A percentile compares a stretch with the other conserved stretches of the same genome.
Conservation (phyloP, 75 land plant genomes). For the Chamaecyparis obtusa region DNA sequence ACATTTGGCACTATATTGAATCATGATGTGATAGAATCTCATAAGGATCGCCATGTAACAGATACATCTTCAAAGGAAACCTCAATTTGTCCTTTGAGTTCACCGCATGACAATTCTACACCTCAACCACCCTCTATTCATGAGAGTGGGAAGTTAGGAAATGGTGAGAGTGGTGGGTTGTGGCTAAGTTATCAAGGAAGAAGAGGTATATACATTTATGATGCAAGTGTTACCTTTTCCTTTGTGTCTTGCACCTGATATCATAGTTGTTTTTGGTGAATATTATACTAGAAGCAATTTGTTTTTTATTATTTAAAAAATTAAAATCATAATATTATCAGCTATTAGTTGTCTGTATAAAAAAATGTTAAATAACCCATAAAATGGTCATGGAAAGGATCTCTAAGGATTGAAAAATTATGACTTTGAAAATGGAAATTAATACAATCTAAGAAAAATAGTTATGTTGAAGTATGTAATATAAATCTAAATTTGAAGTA, state of each 20-base stretch:
- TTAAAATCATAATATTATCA: neutral
- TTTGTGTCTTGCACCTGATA: neutral
- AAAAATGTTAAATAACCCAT: neutral
- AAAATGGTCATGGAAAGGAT: neutral
- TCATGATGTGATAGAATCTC: constrained; percentile 19
- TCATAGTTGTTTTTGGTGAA: constrained; percentile 2
- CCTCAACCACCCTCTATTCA: constrained; percentile 16
- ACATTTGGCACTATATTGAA: neutral
- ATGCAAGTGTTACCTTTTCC: neutral
- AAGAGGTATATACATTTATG: constrained; percentile 44
- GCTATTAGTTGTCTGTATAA: neutral
- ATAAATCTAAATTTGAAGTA: neutral
- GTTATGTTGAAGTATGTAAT: neutral
- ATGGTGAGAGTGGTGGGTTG: constrained; percentile 32
- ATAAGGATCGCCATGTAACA: constrained; percentile 6
- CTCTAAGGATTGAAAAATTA: neutral
- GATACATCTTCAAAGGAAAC: constrained; percentile 21
- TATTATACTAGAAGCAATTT: neutral
- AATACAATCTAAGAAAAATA: neutral
- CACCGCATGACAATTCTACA: constrained; percentile 14
- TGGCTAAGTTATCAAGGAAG: constrained; percentile 71
- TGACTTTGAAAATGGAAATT: neutral
- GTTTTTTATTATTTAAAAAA: neutral
- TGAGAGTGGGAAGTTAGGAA: constrained; percentile 14
- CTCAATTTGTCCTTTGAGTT: constrained; percentile 17